Percentiles rank a stretch among this genome's conserved stretches.
Conservation (phyloP, 169 alveolate species). For the Eimeria falciformis region DNA sequence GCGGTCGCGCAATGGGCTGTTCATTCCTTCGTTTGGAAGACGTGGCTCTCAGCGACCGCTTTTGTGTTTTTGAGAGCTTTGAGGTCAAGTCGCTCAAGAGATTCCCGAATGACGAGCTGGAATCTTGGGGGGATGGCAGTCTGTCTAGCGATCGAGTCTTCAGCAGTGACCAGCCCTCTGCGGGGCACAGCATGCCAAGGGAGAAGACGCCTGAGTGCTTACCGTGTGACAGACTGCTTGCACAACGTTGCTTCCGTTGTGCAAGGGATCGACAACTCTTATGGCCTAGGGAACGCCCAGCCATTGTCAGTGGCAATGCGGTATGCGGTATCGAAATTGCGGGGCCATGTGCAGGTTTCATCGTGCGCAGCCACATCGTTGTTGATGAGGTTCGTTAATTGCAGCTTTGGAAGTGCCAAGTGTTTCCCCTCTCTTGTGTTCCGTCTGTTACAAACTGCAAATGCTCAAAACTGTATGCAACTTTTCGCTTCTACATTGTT, state of each 20-base stretch:
- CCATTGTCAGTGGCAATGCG: constrained; percentile 39
- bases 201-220: background rate
- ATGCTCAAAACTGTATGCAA: background rate
- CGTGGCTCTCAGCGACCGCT: constrained; percentile 25
- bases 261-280: constrained; percentile 49
- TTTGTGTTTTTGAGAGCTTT: constrained; percentile 46
- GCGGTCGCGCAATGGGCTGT: constrained; percentile 50
- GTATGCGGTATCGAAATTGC: constrained; percentile 63
- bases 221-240: background rate
- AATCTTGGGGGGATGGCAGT: background rate
- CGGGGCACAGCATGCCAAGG: background rate
- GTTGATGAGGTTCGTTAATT: constrained; percentile 57
- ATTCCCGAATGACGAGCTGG: constrained; percentile 31
- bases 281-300: constrained; percentile 5
- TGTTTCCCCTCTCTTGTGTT: background rate
- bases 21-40: constrained; percentile 45
- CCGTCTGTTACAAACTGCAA: background rate
- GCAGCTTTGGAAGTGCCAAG: no score
- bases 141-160: background rate
- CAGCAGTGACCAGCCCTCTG: background rate
- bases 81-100: constrained; percentile 24
- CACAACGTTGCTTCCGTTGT: background rate
- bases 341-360: constrained; percentile 54
- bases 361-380: constrained; percentile 50
- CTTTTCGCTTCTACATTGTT: background rate